Evolutionary conservation across 106 monocot genomes (phyloP).

Genomic region (Cymbidium sinense): DNA sequence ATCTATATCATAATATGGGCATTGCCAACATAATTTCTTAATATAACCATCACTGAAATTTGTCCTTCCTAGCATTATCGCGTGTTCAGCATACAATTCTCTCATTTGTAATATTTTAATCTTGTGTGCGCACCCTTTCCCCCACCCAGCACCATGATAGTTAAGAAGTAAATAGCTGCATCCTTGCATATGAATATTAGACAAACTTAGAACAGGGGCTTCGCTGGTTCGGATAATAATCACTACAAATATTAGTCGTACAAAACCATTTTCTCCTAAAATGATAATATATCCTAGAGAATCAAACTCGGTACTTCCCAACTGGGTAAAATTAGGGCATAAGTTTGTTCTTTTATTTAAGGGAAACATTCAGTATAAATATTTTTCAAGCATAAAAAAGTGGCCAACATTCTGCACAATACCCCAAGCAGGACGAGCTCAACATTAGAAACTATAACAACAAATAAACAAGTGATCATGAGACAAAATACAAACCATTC

Average conservation of each 20-base stretch:
- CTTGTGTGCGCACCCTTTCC: background rate
- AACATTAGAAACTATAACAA: background rate
- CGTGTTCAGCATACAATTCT: background rate
- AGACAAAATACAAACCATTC: conserved; percentile 17
- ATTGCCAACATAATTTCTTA: too few relatives aligned
- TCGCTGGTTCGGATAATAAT: background rate
- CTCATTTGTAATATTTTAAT: background rate
- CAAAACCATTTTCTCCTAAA: background rate
- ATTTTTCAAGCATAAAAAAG: background rate
- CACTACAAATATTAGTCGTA: background rate
- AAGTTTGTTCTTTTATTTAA: background rate
- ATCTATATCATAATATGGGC: background rate
- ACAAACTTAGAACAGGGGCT: background rate
- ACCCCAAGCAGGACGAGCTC: background rate
- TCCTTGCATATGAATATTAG: background rate
- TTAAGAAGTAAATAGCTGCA: background rate
- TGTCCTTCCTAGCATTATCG: background rate
- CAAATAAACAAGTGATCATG: background rate
- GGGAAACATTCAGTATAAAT: background rate
- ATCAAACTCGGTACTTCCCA: background rate
- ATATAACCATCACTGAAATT: background rate
- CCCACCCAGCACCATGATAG: background rate
- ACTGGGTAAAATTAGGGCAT: background rate
- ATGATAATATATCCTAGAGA: background rate
- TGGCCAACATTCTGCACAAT: background rate